Percentiles rank a stretch among this genome's conserved stretches.
Conservation (phyloP, 176 grass and related monocot species). For the Saccharum officinarum region DNA sequence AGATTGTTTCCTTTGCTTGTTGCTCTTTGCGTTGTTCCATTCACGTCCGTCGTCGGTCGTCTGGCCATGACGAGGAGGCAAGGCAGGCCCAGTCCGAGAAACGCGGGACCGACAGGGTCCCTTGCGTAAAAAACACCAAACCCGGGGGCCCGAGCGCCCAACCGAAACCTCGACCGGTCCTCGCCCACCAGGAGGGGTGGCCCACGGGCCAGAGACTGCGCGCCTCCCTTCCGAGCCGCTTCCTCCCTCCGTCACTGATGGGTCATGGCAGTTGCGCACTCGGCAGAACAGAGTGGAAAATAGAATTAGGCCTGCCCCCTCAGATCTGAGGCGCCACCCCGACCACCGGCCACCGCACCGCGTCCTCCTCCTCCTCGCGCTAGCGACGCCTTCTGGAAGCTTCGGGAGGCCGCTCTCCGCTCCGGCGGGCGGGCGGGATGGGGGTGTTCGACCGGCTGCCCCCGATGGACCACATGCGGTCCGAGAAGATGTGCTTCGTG, state of each 20-base stretch:
- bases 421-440: conserved; percentile 51
- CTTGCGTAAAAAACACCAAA: conserved; percentile 17
- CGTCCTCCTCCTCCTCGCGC: conserved; percentile 4
- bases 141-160: background rate
- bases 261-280: conserved; percentile 57
- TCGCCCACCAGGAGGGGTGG: background rate
- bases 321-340: conserved; percentile 48
- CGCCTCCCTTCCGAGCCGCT: conserved; percentile 41
- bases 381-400: conserved; percentile 44
- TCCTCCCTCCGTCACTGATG: conserved; percentile 1
- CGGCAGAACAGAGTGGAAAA: conserved; percentile 16
- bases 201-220: conserved; percentile 39
- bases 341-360: background rate
- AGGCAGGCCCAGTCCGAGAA: conserved; percentile 17
- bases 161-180: conserved; percentile 23
- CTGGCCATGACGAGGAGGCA: background rate
- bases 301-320: conserved; percentile 30
- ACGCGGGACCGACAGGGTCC: conserved; percentile 23
- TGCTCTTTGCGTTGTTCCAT: background rate
- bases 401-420: conserved; percentile 25
- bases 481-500: conserved; percentile 98
- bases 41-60: too few relatives aligned
- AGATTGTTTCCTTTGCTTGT: too few relatives aligned
- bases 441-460: conserved; percentile 80
- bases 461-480: conserved; percentile 94